Base-by-base conservation (phyloP, 1,139 yeast genomes). In the Nadsonia starkeyi-henricii region DNA sequence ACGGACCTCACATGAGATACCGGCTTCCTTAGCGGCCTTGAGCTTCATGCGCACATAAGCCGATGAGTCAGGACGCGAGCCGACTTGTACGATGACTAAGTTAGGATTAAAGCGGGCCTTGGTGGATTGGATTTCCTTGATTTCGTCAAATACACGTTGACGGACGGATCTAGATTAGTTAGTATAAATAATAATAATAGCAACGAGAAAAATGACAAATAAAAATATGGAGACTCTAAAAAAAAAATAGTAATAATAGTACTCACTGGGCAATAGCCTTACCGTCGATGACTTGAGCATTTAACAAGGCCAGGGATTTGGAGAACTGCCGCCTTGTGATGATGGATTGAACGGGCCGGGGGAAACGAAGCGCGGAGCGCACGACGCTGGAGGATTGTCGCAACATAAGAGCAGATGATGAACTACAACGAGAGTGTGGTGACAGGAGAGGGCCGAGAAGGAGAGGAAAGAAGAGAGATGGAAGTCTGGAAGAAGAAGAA, bases 11-110 rank as follows among this genome's bases (percentile, higher is more conserved):
- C 95, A 88, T 33, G 71, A 72, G 55, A 91, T 82, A 52, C 80
- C 78, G 41, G 95, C 91, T 62, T 85, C 93, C 23, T 53, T 56
- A 33, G 97, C 96, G 26, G 97, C 96, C 70, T 81, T 85, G 57
- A 85, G 72, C 71, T 91, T 91, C 95, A 91, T 89, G 57, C 81
- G 79, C 50, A 91, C 96, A 67, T 91, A 91, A n/a, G 96, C 85
- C 47, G 85, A 74, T 13, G 96, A 86, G 64, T 91, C 98, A 41
- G 85, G 89, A 61, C 97, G 75, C 46, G 71, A 73, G 46, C 97
- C 97, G 26, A 91, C 94, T 69, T 91, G 98, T 56, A 91, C 74
- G 57, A 91, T 89, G 48, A 85, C 74, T 63, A 91, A 72, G 49
- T 77, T 74, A 39, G 98, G 96, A 57, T 74, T 71, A 70, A 88